Evolutionary conservation across 2,329 filamentous ascomycete genomes (phyloP).

Genomic region (Colletotrichum paranaense): DNA sequence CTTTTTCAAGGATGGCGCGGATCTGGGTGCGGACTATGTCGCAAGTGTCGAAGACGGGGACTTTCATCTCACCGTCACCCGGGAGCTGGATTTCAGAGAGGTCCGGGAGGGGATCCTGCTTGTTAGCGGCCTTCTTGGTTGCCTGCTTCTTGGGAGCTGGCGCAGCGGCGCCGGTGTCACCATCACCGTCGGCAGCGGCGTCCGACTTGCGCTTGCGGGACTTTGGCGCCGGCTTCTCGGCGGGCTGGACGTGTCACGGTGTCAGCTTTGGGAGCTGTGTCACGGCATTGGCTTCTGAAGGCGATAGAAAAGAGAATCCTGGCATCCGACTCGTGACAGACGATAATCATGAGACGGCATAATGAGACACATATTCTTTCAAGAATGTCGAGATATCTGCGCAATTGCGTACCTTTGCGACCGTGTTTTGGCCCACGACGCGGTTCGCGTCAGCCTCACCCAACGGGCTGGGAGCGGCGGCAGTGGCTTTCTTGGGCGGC

Average conservation of each 20-base stretch:
- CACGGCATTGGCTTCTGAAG: neutral
- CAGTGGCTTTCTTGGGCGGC: slow-evolving; percentile 9
- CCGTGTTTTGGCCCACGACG: neutral
- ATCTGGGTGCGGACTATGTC: slow-evolving; percentile 70
- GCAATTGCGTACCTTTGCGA: neutral
- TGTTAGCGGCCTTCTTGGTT: neutral
- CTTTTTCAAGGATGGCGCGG: slow-evolving; percentile 57
- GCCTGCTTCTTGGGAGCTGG: slow-evolving; percentile 7
- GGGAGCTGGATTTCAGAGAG: slow-evolving; percentile 55
- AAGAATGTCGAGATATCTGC: neutral
- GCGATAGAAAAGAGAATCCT: too few relatives aligned
- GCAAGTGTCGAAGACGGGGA: slow-evolving; percentile 67
- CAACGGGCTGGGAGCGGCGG: neutral
- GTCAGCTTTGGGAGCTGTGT: neutral
- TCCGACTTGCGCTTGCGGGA: slow-evolving; percentile 34
- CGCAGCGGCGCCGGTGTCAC: neutral
- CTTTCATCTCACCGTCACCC: slow-evolving; percentile 57
- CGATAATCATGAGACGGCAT: neutral
- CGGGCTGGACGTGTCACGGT: slow-evolving; percentile 21
- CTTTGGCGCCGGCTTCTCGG: neutral
- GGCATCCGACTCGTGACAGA: neutral
- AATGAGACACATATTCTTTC: neutral
- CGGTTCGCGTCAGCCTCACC: slow-evolving; percentile 21
- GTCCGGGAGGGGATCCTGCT: slow-evolving; percentile 11
- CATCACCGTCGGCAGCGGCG: slow-evolving; percentile 3